These are phyloP conservation scores for Discostella pseudostelligera DNA, from an alignment of 108 stramenopile genomes.

Conservation along the genomic window DNA sequence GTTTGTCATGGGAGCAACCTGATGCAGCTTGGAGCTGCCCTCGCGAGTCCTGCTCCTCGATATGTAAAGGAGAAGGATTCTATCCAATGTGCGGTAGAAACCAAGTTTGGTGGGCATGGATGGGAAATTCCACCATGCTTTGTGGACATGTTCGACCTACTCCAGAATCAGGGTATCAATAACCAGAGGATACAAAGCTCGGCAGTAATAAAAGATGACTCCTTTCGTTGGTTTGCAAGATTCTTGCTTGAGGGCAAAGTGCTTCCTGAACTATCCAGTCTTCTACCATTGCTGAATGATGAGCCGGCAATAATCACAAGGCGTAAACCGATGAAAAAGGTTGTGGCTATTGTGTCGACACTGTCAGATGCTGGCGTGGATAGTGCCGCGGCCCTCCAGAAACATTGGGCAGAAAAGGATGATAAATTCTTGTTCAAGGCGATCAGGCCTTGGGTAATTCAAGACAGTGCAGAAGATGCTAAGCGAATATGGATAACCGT, in stretches of 20 bases:
- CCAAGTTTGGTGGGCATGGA: conserved; percentile 71
- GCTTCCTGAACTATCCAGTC: conserved; percentile 52
- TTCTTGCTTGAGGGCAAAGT: conserved; percentile 84
- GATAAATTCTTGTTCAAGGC: conserved; percentile 73
- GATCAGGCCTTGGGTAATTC: conserved; percentile 64
- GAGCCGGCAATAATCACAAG: conserved; percentile 70
- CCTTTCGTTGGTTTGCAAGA: conserved; percentile 84
- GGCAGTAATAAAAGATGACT: conserved; percentile 65
- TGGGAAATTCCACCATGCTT: conserved; percentile 82
- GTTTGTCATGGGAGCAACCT: conserved; percentile 71
- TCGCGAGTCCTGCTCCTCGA: conserved; percentile 60
- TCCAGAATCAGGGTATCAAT: conserved; percentile 32
- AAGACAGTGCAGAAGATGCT: conserved; percentile 45
- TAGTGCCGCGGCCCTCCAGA: conserved; percentile 61
- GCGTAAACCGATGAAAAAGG: conserved; percentile 63
- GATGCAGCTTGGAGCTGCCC: conserved; percentile 59
- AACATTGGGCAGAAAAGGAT: conserved; percentile 79
- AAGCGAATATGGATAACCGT: conserved; percentile 67
- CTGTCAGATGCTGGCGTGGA: conserved; percentile 70
- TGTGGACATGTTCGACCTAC: conserved; percentile 55
- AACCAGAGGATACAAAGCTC: conserved; percentile 28
- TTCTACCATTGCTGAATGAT: conserved; percentile 62
- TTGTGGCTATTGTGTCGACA: conserved; percentile 56
- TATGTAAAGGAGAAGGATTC: conserved; percentile 71
- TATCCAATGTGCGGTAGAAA: conserved; percentile 74